Conservation (phyloP, 805 yeast genomes). For the Kurtzmaniella fragi region DNA sequence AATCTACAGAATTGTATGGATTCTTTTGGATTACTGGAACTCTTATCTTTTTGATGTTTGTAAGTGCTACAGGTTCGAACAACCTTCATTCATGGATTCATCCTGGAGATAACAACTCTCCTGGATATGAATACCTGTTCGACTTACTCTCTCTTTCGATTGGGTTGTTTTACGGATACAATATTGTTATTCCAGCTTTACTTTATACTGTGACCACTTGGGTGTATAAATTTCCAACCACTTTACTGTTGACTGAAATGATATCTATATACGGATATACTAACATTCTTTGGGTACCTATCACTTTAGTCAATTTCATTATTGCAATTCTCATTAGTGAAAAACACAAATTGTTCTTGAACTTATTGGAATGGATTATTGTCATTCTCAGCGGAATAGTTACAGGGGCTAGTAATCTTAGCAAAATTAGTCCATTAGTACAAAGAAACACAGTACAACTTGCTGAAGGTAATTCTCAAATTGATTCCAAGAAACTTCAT, state of each 20-base stretch:
- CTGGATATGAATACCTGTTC: conserved; percentile 54
- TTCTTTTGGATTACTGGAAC: conserved; percentile 90
- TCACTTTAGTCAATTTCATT: conserved; percentile 56
- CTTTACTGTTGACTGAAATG: conserved; percentile 51
- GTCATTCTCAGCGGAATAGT: conserved; percentile 56
- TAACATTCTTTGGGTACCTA: conserved; percentile 80
- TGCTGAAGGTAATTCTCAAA: conserved; percentile 19
- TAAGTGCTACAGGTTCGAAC: conserved; percentile 67
- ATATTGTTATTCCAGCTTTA: conserved; percentile 55
- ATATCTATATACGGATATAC: conserved; percentile 83
- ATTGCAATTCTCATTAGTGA: conserved; percentile 46
- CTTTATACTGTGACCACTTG: conserved; percentile 51
- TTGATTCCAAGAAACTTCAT: conserved; percentile 29
- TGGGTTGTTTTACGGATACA: conserved; percentile 71
- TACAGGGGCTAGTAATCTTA: conserved; percentile 52
- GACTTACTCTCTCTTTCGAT: conserved; percentile 64
- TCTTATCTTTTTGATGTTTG: conserved; percentile 66
- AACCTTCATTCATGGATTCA: conserved; percentile 54
- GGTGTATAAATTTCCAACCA: conserved; percentile 45
- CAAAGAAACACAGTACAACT: conserved; percentile 29
- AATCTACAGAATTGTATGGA: conserved; percentile 70
- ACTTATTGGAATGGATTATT: conserved; percentile 58
- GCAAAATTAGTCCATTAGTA: conserved; percentile 39
- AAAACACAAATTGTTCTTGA: conserved; percentile 32
- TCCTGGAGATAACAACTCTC: conserved; percentile 7